phyloP scores from a whole-genome alignment of 352 stramenopile species.

The Phytophthora ohioensis region DNA sequence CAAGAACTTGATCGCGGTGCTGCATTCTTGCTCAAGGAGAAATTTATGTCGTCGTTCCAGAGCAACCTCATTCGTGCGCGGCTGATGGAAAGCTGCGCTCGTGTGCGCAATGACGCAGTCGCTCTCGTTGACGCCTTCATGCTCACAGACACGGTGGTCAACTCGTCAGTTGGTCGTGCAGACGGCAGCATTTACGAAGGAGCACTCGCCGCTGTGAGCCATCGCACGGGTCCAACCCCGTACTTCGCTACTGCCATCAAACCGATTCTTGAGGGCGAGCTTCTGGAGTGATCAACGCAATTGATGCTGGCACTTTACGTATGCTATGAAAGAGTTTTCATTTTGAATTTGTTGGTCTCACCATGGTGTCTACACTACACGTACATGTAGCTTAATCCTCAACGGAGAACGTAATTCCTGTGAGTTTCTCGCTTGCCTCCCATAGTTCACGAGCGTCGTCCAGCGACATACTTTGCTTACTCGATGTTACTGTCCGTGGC shows the following conservation, averaged over 20 bases:
- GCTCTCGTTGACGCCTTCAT: conserved; percentile 81
- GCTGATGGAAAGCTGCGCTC: conserved; percentile 52
- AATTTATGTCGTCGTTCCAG: conserved; percentile 67
- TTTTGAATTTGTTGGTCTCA: conserved; percentile 4
- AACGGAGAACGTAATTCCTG: conserved; percentile 39
- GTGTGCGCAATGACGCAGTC: conserved; percentile 69
- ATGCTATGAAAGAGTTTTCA: neutral
- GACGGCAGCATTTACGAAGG: conserved; percentile 84
- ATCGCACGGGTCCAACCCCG: conserved; percentile 50
- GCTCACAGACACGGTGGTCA: conserved; percentile 73
- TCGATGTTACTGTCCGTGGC: conserved; percentile 58
- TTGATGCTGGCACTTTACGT: neutral
- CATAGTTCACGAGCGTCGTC: conserved; percentile 40
- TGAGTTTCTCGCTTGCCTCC: conserved; percentile 44
- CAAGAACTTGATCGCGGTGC: conserved; percentile 68
- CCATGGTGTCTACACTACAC: neutral
- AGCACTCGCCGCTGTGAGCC: conserved; percentile 53
- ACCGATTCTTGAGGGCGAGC: conserved; percentile 64
- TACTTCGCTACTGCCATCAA: conserved; percentile 72
- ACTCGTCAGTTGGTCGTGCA: conserved; percentile 66
- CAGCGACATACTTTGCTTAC: conserved; percentile 53
- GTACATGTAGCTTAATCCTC: conserved; percentile 11
- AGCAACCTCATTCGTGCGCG: conserved; percentile 55
- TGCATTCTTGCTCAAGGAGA: conserved; percentile 66
- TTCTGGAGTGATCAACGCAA: conserved; percentile 32